phyloP scores from a whole-genome alignment of 345 rosid species.

The Erysimum cheiranthoides region DNA sequence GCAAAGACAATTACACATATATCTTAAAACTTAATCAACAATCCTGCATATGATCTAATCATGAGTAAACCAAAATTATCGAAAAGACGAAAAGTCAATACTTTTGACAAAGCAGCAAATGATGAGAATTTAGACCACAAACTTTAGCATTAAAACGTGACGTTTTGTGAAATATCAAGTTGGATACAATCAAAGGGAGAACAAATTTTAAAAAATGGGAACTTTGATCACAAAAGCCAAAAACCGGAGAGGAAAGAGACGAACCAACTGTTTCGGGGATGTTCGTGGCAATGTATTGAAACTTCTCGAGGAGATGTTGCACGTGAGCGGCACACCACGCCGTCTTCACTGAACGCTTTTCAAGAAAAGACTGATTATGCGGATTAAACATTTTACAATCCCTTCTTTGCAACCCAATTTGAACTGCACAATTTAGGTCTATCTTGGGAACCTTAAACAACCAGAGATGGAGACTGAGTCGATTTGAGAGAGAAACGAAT shows the following conservation, averaged over 20 bases:
- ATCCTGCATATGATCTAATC: not conserved
- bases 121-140: too few species aligned
- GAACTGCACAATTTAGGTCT: too few species aligned
- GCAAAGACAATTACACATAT: constrained; percentile 18
- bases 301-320: constrained; percentile 76
- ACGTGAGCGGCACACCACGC: constrained; percentile 91
- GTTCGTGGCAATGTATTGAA: constrained; percentile 74
- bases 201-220: too few species aligned
- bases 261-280: constrained; percentile 74
- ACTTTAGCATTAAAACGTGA: too few species aligned
- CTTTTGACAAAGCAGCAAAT: too few species aligned
- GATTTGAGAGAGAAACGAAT: not conserved
- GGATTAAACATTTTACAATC: constrained; percentile 52
- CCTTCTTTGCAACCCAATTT: not conserved
- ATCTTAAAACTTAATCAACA: not conserved
- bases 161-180: too few species aligned
- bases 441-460: not conserved
- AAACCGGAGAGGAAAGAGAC: constrained; percentile 27
- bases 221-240: not conserved
- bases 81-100: too few species aligned
- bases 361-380: constrained; percentile 46
- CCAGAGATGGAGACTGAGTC: too few species aligned
- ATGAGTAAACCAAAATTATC: not conserved
- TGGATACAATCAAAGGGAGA: too few species aligned
- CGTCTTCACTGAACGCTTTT: constrained; percentile 76